A percentile compares a stretch with the other conserved stretches of the same genome.
phyloP scores from a whole-genome alignment of 257 asterid species.

The Verbascum thapsus region DNA sequence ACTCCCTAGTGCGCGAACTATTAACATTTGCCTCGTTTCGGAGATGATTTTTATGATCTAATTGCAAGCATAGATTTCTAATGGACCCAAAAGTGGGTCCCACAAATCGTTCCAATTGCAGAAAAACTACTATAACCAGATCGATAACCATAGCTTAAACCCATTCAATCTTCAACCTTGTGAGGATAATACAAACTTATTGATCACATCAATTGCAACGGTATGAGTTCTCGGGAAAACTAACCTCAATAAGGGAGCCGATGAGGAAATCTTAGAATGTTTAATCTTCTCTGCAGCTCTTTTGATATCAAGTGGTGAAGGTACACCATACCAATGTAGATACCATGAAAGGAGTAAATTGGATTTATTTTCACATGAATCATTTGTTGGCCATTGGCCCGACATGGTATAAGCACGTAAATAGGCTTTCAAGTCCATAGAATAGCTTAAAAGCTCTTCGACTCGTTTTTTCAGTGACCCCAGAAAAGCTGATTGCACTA shows the following conservation, averaged over 20 bases:
- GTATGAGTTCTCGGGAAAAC: constrained; percentile 75
- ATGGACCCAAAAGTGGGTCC: no score
- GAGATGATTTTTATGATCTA: no score
- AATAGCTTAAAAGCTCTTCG: constrained; percentile 59
- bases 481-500: constrained; percentile 77
- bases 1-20: no score
- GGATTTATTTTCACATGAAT: constrained; percentile 37
- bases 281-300: constrained; percentile 54
- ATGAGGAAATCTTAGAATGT: constrained; percentile 33
- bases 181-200: constrained; percentile 33
- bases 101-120: no score
- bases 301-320: constrained; percentile 55
- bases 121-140: no score
- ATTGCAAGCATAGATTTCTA: no score
- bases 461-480: constrained; percentile 82
- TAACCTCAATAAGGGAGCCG: constrained; percentile 67
- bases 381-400: constrained; percentile 65
- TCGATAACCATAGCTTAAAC: no score
- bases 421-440: constrained; percentile 34
- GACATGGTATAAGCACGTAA: constrained; percentile 44
- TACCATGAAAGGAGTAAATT: constrained; percentile 70
- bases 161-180: constrained; percentile 29
- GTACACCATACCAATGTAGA: constrained; percentile 76
- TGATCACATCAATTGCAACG: constrained; percentile 56
- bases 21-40: no score